A percentile compares a stretch with the other conserved stretches of the same genome.
phyloP scores from a whole-genome alignment of 2,329 filamentous ascomycete genomes.

The Pseudogymnoascus sp. region DNA sequence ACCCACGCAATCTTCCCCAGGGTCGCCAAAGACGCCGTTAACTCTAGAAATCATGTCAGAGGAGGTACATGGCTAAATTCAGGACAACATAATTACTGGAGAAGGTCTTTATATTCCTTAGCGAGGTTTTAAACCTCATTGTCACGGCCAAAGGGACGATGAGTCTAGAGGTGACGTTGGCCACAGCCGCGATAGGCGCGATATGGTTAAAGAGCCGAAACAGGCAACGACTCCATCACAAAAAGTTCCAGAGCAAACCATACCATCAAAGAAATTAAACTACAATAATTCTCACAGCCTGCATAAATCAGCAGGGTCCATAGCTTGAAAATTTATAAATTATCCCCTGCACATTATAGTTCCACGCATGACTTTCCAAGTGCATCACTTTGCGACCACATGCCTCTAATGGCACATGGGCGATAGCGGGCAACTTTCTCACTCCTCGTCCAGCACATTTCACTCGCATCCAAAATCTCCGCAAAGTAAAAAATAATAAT shows the following conservation, averaged over 20 bases:
- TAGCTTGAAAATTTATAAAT: neutral
- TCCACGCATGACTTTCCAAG: neutral
- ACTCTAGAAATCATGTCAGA: conserved; percentile 37
- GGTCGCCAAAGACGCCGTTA: conserved; percentile 54
- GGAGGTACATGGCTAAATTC: neutral
- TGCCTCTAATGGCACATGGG: neutral
- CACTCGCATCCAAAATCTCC: neutral
- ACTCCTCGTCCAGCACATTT: neutral
- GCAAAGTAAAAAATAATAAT: neutral
- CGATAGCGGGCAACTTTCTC: neutral
- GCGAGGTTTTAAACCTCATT: conserved; percentile 59
- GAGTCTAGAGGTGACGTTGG: neutral
- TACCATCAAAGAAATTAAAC: neutral
- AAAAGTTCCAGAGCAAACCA: neutral
- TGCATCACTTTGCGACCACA: neutral
- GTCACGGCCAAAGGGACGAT: neutral
- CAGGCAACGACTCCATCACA: neutral
- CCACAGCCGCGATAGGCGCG: conserved; percentile 3
- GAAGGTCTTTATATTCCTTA: conserved; percentile 59
- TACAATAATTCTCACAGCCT: neutral
- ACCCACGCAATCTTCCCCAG: conserved; percentile 36
- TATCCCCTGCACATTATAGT: neutral
- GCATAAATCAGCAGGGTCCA: neutral
- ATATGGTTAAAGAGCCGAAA: neutral
- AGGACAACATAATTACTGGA: conserved; percentile 39